Evolutionary conservation across 2,329 filamentous ascomycete species (phyloP).

Genomic region (Chalara sp.): DNA sequence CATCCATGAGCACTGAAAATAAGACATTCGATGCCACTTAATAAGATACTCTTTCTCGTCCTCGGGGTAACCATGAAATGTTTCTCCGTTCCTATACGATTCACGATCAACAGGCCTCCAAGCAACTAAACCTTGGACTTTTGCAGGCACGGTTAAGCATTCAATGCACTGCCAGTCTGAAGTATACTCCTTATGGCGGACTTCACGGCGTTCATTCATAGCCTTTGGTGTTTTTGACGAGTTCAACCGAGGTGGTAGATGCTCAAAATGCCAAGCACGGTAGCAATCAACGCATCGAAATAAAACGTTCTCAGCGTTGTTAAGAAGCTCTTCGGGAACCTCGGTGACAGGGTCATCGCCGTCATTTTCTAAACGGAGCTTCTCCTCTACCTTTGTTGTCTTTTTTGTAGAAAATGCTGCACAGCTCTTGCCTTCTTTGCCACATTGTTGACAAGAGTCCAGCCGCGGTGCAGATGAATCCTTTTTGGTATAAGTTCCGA

Average conservation of each 20-base stretch:
- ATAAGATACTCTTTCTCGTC: constrained; percentile 88
- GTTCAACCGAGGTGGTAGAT: constrained; percentile 50
- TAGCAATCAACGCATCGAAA: constrained; percentile 78
- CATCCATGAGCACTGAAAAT: constrained; percentile 80
- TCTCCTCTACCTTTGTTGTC: constrained; percentile 75
- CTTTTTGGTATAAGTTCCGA: constrained; percentile 61
- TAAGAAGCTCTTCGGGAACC: constrained; percentile 57
- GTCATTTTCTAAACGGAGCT: constrained; percentile 69
- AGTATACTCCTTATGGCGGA: constrained; percentile 66
- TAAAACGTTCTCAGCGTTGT: constrained; percentile 69
- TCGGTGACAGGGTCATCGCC: constrained; percentile 69
- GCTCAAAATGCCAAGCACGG: constrained; percentile 76
- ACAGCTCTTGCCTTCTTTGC: constrained; percentile 59
- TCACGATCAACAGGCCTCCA: constrained; percentile 69
- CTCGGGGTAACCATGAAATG: constrained; percentile 53
- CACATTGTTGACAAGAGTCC: constrained; percentile 66
- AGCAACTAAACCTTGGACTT: constrained; percentile 74
- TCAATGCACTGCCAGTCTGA: constrained; percentile 74
- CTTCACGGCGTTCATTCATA: constrained; percentile 42
- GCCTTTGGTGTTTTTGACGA: constrained; percentile 31
- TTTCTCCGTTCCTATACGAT: constrained; percentile 44
- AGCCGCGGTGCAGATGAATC: constrained; percentile 64
- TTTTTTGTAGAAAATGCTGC: constrained; percentile 65
- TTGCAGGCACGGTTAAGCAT: constrained; percentile 57
- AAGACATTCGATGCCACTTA: constrained; percentile 78